Evolutionary conservation across 768 basidiomycete species (phyloP).

Genomic region (Cystobasidiopsis lactophilus): DNA sequence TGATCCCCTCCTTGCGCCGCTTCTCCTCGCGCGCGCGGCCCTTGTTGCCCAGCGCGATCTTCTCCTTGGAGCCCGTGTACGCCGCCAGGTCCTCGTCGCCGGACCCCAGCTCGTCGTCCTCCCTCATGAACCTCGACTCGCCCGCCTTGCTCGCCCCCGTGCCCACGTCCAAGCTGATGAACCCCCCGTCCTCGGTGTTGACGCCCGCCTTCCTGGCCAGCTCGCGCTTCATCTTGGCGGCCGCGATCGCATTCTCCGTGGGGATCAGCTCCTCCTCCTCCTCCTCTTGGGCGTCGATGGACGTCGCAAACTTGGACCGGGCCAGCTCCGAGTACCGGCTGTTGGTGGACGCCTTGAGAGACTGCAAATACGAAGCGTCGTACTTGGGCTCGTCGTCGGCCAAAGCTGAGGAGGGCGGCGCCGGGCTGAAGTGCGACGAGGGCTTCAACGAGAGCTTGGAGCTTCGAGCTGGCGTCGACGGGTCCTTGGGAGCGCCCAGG

Average conservation of each 20-base stretch:
- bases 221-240: conserved; percentile 25
- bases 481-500: no score
- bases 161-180: conserved; percentile 25
- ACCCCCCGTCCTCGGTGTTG: conserved; percentile 21
- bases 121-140: conserved; percentile 26
- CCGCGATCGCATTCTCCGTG: conserved; percentile 24
- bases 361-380: no score
- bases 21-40: conserved; percentile 24
- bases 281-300: conserved; percentile 9
- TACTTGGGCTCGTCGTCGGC: no score
- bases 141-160: conserved; percentile 24
- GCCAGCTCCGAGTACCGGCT: conserved; percentile 16
- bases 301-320: conserved; percentile 21
- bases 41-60: conserved; percentile 25
- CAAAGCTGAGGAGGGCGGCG: no score
- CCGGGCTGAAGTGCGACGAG: no score
- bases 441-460: no score
- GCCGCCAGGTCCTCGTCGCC: conserved; percentile 17
- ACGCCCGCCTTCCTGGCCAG: conserved; percentile 19
- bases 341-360: conserved; percentile 6
- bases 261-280: conserved; percentile 23
- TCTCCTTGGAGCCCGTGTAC: conserved; percentile 20
- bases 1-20: conserved; percentile 23
- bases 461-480: no score
- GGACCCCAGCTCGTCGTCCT: conserved; percentile 29